phyloP scores from a whole-genome alignment of 2,329 filamentous ascomycete species.

The Volutella citrinella region DNA sequence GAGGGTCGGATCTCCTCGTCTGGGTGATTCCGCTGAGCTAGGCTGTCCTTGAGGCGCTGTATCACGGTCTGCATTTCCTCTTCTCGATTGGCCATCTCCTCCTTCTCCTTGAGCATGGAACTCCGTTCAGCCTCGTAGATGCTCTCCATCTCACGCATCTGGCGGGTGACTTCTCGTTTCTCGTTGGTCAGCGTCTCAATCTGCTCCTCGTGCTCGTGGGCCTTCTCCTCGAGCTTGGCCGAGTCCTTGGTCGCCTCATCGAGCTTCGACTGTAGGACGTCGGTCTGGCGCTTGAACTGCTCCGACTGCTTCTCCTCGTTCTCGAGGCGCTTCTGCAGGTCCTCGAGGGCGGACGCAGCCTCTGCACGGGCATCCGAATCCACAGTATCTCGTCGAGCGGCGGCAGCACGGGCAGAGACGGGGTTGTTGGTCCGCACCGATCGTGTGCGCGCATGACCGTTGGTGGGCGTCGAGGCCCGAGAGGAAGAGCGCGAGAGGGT shows the following conservation, averaged over 20 bases:
- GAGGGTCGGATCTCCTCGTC: conserved; percentile 57
- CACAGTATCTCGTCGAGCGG: conserved; percentile 55
- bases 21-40: conserved; percentile 68
- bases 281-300: conserved; percentile 77
- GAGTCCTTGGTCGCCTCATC: conserved; percentile 85
- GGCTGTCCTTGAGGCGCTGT: conserved; percentile 84
- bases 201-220: conserved; percentile 82
- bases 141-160: conserved; percentile 86
- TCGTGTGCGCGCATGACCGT: conserved; percentile 52
- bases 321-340: conserved; percentile 77
- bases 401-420: conserved; percentile 70
- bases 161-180: conserved; percentile 76
- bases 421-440: conserved; percentile 64
- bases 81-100: conserved; percentile 78
- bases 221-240: conserved; percentile 78
- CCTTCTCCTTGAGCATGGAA: conserved; percentile 86
- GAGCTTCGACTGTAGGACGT: conserved; percentile 79
- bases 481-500: conserved; percentile 37
- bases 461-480: conserved; percentile 44
- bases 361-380: conserved; percentile 77
- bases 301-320: conserved; percentile 77
- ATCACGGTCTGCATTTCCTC: conserved; percentile 90
- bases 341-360: conserved; percentile 74
- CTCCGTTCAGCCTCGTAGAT: conserved; percentile 90
- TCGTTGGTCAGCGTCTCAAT: conserved; percentile 79